Base-by-base conservation (phyloP, 176 grass and related monocot genomes). In the Alopecurus myosuroides region DNA sequence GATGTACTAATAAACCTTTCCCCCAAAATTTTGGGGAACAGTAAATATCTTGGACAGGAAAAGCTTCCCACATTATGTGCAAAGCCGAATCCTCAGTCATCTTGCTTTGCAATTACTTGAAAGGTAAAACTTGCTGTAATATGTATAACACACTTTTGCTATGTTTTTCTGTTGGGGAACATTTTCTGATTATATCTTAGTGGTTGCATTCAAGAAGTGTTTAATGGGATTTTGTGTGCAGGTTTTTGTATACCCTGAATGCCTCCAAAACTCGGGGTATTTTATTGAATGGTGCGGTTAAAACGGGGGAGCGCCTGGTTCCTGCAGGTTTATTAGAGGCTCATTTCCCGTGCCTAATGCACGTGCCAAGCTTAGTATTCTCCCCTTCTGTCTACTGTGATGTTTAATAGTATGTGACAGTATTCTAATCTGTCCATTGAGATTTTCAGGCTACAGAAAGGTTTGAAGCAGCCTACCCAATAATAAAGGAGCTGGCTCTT, bases 81-180 rank as follows among this genome's bases (percentile, higher is more conserved):
- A 51, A 99, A 99, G 83, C 50, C 90, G 74, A 99, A 99, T 81
- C 94, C 94, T 63, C 94, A 85, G 10, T 89, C 90, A 99, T 82
- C 87, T 99, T 48, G 90, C 94, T 84, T 84, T 99, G 81, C 97
- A 99, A 57, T 86, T 97, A 89, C 83, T 94, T 9, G 92, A 99
- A 89, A 99, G 92, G 97, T 99, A 84, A 60, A 37, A 15, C 35
- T 61, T 31, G 39, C 4, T 79, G 8, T 60, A 85, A 66, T 3
- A 15, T 77, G 35, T 76, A 62, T 44, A 82, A 14, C 7, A n/a
- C n/a, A 17, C 12, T 74, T 30, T 64, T 52, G 6, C 13, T 77
- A 2, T 77, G 12, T 26, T 76, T n/a, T 28, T 61, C 42, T 84
- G 28, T 49, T 77, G 31, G 23, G 42, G 0, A 7, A 22, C 29